Evolutionary conservation across 176 grass and related monocot species (phyloP).

Genomic region (Luzula sylvatica): DNA sequence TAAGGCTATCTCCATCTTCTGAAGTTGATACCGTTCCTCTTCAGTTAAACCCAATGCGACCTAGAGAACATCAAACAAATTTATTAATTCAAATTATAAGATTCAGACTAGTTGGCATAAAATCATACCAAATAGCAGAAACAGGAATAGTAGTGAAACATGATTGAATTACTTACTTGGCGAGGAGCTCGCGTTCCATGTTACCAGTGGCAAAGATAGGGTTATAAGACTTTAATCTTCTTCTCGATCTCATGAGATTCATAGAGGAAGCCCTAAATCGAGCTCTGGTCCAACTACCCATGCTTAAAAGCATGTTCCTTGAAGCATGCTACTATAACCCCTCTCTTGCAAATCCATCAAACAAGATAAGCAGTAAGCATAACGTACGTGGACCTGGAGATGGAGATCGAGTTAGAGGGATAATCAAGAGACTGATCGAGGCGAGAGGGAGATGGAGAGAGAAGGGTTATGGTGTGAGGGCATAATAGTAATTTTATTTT

Average conservation of each 20-base stretch:
- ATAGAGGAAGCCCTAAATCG: constrained; percentile 35
- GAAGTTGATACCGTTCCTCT: constrained; percentile 58
- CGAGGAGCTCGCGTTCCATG: constrained; percentile 86
- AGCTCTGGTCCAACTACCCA: not conserved
- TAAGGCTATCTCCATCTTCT: constrained; percentile 58
- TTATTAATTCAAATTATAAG: not conserved
- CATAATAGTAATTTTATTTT: too few relatives aligned
- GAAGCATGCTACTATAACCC: constrained; percentile 20
- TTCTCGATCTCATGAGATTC: constrained; percentile 32
- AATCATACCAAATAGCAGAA: not conserved
- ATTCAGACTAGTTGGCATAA: not conserved
- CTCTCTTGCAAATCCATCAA: too few relatives aligned
- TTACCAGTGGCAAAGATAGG: constrained; percentile 83
- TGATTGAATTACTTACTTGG: constrained; percentile 52
- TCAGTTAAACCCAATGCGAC: constrained; percentile 71
- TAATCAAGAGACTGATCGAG: too few relatives aligned
- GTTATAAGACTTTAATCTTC: constrained; percentile 50
- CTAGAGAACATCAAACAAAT: constrained; percentile 22
- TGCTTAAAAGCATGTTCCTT: too few relatives aligned
- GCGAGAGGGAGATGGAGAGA: too few relatives aligned
- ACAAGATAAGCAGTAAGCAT: too few relatives aligned
- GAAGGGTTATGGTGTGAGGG: too few relatives aligned
- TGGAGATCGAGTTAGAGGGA: too few relatives aligned
- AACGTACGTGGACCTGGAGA: too few relatives aligned
- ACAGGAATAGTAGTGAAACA: not conserved